These are phyloP conservation scores for Periglandula ipomoeae DNA, from an alignment of 2,329 filamentous ascomycete species.

Conservation along the genomic window DNA sequence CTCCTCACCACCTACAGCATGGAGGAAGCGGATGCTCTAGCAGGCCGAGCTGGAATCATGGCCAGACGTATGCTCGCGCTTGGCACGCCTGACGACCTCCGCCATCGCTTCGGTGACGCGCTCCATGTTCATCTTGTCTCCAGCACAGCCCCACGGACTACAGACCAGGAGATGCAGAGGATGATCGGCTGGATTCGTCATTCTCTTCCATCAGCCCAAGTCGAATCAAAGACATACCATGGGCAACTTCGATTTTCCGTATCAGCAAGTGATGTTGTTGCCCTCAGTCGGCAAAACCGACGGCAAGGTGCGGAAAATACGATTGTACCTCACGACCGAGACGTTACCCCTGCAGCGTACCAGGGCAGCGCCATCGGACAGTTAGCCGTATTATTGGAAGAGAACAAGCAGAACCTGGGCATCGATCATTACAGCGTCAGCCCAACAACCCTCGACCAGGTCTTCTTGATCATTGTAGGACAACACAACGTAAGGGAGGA, in stretches of 20 bases:
- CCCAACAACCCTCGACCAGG: conserved; percentile 81
- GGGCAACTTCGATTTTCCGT: conserved; percentile 83
- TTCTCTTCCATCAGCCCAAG: conserved; percentile 53
- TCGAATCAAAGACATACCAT: conserved; percentile 70
- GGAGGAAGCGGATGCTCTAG: conserved; percentile 89
- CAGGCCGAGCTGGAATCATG: conserved; percentile 76
- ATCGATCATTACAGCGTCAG: conserved; percentile 82
- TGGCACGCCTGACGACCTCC: conserved; percentile 63
- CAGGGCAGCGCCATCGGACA: conserved; percentile 49
- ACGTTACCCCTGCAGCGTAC: conserved; percentile 17
- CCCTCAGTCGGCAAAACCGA: conserved; percentile 9
- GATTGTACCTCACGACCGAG: conserved; percentile 2
- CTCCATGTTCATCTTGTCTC: conserved; percentile 78
- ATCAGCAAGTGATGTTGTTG: conserved; percentile 37
- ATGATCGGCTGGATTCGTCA: conserved; percentile 57
- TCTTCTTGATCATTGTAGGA: conserved; percentile 78
- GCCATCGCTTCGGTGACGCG: conserved; percentile 66
- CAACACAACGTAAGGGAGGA: conserved; percentile 74
- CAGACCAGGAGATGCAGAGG: conserved; percentile 54
- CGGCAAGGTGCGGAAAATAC: neutral
- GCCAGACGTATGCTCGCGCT: conserved; percentile 78
- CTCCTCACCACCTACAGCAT: conserved; percentile 89
- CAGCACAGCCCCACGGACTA: conserved; percentile 63
- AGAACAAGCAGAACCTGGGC: conserved; percentile 56
- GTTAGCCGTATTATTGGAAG: conserved; percentile 66